Conservation (phyloP, 2,329 filamentous ascomycete species). For the Diaporthe vexans region DNA sequence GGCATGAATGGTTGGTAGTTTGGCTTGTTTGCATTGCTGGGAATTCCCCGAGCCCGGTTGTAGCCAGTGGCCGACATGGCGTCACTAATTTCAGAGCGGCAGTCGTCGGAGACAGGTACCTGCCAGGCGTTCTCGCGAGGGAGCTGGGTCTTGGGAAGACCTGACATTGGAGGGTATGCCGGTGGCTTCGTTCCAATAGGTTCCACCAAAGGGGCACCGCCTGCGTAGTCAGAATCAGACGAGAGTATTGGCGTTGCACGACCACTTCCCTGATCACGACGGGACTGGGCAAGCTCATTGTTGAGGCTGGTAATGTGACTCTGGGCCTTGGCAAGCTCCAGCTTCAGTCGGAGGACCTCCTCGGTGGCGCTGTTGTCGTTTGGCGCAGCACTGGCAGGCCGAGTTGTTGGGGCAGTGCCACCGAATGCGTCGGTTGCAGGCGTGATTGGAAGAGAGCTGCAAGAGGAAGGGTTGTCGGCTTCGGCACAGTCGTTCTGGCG, state of each 20-base stretch:
- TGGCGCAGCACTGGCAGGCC: conserved; percentile 65
- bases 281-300: conserved; percentile 77
- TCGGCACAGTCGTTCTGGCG: conserved; percentile 75
- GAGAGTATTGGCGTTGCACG: conserved; percentile 63
- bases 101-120: conserved; percentile 62
- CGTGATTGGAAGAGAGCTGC: conserved; percentile 73
- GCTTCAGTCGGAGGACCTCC: conserved; percentile 77
- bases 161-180: conserved; percentile 51
- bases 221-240: conserved; percentile 53
- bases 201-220: conserved; percentile 46
- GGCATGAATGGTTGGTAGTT: conserved; percentile 51
- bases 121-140: conserved; percentile 64
- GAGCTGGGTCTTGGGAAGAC: conserved; percentile 54
- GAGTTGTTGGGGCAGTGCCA: conserved; percentile 62
- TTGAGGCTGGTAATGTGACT: conserved; percentile 79
- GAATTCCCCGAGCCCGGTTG: conserved; percentile 68
- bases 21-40: conserved; percentile 63
- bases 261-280: conserved; percentile 70
- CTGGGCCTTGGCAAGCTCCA: conserved; percentile 79
- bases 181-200: conserved; percentile 43
- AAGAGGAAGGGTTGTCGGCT: conserved; percentile 70
- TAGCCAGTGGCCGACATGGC: conserved; percentile 64
- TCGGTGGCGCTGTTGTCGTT: conserved; percentile 61
- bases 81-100: conserved; percentile 70
- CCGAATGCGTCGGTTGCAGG: conserved; percentile 70